A percentile compares a stretch with the other conserved stretches of the same genome.
phyloP scores from a whole-genome alignment of 345 rosid genomes.

The Xanthoceras sorbifolium region DNA sequence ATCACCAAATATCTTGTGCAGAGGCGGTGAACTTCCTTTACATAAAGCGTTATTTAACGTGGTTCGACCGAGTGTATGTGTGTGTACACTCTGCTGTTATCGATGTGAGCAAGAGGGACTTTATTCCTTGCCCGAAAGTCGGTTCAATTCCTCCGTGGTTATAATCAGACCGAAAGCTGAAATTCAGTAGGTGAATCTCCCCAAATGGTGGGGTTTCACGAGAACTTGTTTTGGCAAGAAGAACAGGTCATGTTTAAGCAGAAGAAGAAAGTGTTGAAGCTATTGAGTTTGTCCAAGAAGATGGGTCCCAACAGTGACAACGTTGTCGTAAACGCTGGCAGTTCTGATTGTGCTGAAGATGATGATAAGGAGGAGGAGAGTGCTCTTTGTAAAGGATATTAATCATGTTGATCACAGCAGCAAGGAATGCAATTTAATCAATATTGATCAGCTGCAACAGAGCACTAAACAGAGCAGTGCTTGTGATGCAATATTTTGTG shows the following conservation, averaged over 20 bases:
- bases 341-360: background rate
- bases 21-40: no score
- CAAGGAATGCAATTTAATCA: no score
- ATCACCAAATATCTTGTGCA: no score
- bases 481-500: no score
- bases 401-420: no score
- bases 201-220: constrained; percentile 81
- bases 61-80: no score
- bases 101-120: constrained; percentile 94
- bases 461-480: no score
- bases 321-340: background rate
- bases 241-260: constrained; percentile 86
- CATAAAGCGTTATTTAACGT: no score
- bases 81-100: no score
- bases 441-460: no score
- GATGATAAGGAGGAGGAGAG: constrained; percentile 24
- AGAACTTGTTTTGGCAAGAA: constrained; percentile 77
- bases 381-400: no score
- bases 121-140: constrained; percentile 81
- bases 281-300: constrained; percentile 42
- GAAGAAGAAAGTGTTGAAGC: constrained; percentile 80
- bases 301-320: background rate
- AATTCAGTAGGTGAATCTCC: constrained; percentile 56
- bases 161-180: constrained; percentile 68
- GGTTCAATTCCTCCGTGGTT: constrained; percentile 88